Conservation (phyloP, 208 protist species). For the Acanthamoeba healyi region DNA sequence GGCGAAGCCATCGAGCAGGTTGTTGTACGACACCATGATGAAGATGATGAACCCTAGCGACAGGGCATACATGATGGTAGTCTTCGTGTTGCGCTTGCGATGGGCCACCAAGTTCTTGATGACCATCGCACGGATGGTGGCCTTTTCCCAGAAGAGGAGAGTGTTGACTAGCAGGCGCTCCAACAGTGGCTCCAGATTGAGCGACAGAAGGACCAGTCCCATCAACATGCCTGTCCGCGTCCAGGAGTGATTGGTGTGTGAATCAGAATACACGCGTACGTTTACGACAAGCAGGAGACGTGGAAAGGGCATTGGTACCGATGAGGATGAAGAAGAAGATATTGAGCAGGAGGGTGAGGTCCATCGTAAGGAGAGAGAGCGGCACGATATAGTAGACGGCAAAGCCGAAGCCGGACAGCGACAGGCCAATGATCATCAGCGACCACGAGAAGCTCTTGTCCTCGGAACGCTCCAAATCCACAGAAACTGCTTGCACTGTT, state of each 20-base stretch:
- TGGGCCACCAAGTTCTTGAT: conserved; percentile 95
- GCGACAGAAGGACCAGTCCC: conserved; percentile 92
- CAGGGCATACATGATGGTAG: conserved; percentile 96
- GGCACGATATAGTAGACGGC: conserved; percentile 96
- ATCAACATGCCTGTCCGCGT: conserved; percentile 84
- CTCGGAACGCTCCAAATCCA: conserved; percentile 54
- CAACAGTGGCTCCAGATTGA: conserved; percentile 92
- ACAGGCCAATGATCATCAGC: conserved; percentile 71
- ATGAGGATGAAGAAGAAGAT: conserved; percentile 96
- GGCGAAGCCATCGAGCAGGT: conserved; percentile 89
- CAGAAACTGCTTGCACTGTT: conserved; percentile 52
- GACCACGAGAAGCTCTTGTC: conserved; percentile 66
- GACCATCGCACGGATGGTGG: conserved; percentile 86
- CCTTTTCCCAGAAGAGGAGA: conserved; percentile 94
- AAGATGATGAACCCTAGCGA: conserved; percentile 96
- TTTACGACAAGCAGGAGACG: background rate
- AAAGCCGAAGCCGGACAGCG: conserved; percentile 89
- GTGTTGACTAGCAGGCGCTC: conserved; percentile 90
- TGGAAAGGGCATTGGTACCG: conserved; percentile 83
- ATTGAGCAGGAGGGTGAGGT: conserved; percentile 94
- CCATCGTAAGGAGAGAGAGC: conserved; percentile 91
- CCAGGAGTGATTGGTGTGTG: too few relatives aligned
- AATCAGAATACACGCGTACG: too few relatives aligned
- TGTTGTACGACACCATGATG: conserved; percentile 92
- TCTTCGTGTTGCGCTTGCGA: conserved; percentile 95